These are phyloP conservation scores for Calcarisporium arbuscula DNA, from an alignment of 2,329 filamentous ascomycete genomes.

Conservation along the genomic window DNA sequence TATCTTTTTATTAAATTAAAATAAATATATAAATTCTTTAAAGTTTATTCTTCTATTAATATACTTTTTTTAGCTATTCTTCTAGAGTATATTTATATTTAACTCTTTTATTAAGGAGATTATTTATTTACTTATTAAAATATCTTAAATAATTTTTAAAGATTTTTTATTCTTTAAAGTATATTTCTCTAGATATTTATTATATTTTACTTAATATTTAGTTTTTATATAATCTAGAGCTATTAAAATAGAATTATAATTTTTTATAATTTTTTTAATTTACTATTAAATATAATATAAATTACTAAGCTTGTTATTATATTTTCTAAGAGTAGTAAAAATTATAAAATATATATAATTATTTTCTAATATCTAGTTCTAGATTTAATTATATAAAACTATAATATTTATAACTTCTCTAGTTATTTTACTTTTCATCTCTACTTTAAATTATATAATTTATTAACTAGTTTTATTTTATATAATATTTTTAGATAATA, in stretches of 20 bases:
- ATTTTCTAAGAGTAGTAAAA: neutral
- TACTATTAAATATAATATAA: neutral
- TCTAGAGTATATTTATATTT: neutral
- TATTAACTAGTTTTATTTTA: neutral
- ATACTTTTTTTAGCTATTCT: neutral
- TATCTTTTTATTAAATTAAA: neutral
- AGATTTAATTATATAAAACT: neutral
- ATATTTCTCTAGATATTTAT: neutral
- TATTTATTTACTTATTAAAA: neutral
- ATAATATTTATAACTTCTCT: neutral
- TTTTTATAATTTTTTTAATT: neutral
- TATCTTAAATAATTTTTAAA: neutral
- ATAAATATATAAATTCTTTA: neutral
- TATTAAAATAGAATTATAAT: neutral
- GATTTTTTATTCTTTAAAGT: neutral
- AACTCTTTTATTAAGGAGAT: neutral
- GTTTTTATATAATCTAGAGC: neutral
- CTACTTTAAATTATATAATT: neutral
- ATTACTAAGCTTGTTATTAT: neutral
- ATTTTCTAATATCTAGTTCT: neutral
- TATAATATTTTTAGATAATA: neutral
- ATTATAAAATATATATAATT: neutral
- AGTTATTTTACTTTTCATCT: neutral
- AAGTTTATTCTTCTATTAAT: neutral
- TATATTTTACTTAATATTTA: neutral